Base-by-base conservation (phyloP, 768 basidiomycete species). In the Scleroderma citrinum region DNA sequence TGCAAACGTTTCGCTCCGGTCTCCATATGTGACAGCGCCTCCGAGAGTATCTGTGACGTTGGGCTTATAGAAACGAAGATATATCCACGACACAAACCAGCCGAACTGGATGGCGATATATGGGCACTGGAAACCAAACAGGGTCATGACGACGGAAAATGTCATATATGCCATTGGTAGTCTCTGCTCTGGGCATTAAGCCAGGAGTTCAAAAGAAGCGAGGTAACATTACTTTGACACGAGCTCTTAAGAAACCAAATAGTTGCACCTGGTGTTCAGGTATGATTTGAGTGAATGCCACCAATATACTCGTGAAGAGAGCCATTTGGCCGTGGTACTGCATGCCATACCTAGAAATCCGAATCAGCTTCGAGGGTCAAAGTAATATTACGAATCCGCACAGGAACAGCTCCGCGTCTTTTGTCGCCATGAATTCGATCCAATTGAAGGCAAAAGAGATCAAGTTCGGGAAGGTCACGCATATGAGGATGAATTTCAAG, bases 231-330 rank as follows among this genome's bases (percentile, higher is more conserved):
- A 89, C 94, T 82, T 98, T 99, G 58, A 98, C 94, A 49, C 92
- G 81, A 41, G 87, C 77, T 66, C 82, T 90, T 55, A 92, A 61
- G 40, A 91, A 69, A 30, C 93, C 92, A 51, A 98, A 74, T 16
- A 98, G 61, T 65, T 98, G 96, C 13, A 99, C 84, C 68, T 98
- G 95, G 60, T 99, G 94, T 68, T 99, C 96, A 29, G 95, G 95
- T 57, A 98, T 98, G 47, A 96, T 69, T 66, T 99, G 96, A 3
- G 94, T 98, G 69, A 97, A 97, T 6, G 94, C 95, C 47, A 99
- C 96, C 31, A 99, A 74, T 53, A 94, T 74, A 2, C 85, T 86
- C 44, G 84, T 85, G 60, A 96, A 91, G 17, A 99, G 74, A 5
- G 91, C 87, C 78, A 88, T 92, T 68, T 93, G 87, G 37, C 96